Base-by-base conservation (phyloP, 208 protist genomes). In the Histomonas meleagridis region DNA sequence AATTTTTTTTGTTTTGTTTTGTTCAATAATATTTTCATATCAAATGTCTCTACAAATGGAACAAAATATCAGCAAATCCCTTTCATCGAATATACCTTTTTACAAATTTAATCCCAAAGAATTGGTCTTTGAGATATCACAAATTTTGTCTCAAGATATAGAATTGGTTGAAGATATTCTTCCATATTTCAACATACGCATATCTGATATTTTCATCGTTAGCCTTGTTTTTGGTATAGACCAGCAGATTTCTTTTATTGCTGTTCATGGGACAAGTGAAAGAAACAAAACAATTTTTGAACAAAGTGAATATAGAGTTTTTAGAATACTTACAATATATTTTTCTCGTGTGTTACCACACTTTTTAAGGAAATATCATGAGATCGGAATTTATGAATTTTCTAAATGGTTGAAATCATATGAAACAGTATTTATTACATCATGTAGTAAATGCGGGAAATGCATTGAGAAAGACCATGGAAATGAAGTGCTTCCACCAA, bases 271-370 rank as follows among this genome's bases (percentile, higher is more conserved):
- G 7, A 5, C 76, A 7, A 55, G 40, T 51, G 76, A 86, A 86
- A n/a, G n/a, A n/a, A 28, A 86, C 9, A 51, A 40, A 55, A 55
- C 76, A 38, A 40, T 23, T 18, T 86, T 86, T 55, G 76, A 86
- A 55, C 76, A 86, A 35, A 86, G 76, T 16, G 76, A 86, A 26
- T 86, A 55, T 86, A 51, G 76, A 55, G 76, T 86, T 53, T 86
- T 86, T 57, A 51, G 76, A 55, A 86, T 46, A 43, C 76, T 86
- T 86, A 28, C 40, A 4, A 46, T 86, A 14, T 86, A 86, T 16
- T 86, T 55, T 55, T 51, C 40, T 7, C 7, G 76, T 32, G 76
- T 28, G 32, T 28, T 86, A 18, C 76, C 76, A 18, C 46, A 86
- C 55, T 86, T 86, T 28, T 57, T 86, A 12, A 5, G 51, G 16